Evolutionary conservation across 2,329 filamentous ascomycete genomes (phyloP).

Genomic region (Clarireedia paspali): DNA sequence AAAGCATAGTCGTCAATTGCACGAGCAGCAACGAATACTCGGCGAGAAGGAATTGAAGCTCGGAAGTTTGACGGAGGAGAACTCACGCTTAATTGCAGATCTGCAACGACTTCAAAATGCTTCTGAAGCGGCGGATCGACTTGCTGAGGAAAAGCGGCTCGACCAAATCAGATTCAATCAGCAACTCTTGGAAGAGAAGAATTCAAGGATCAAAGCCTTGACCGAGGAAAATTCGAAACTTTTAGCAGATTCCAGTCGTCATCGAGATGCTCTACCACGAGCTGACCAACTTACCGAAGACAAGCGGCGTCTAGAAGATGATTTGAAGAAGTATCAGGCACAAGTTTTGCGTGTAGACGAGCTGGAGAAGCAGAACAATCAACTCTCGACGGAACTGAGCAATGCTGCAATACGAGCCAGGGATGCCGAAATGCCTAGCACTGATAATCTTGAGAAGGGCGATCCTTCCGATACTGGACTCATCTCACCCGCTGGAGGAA

Average conservation of each 20-base stretch:
- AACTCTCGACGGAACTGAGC: conserved; percentile 14
- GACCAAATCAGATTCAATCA: not conserved
- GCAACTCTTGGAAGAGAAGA: not conserved
- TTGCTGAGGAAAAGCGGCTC: not conserved
- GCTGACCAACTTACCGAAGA: conserved; percentile 14
- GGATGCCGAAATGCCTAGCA: not conserved
- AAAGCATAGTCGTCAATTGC: not conserved
- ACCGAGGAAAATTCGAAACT: conserved; percentile 5
- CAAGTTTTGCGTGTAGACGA: conserved; percentile 10
- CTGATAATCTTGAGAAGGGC: not conserved
- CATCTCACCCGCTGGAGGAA: not conserved
- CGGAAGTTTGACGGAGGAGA: not conserved
- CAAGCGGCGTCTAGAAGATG: conserved; percentile 15
- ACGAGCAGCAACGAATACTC: not conserved
- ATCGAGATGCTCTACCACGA: conserved; percentile 11
- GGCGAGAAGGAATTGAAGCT: not conserved
- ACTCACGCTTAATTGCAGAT: not conserved
- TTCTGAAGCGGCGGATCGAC: not conserved
- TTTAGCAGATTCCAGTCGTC: conserved; percentile 13
- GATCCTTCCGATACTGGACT: not conserved
- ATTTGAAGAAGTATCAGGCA: conserved; percentile 14
- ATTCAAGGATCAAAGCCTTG: not conserved
- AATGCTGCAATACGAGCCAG: conserved; percentile 9
- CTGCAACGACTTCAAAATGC: not conserved
- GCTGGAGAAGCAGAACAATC: conserved; percentile 23